Evolutionary conservation across 192 early-diverging fungal species (phyloP).

Genomic region (Martensiomyces pterosporus): DNA sequence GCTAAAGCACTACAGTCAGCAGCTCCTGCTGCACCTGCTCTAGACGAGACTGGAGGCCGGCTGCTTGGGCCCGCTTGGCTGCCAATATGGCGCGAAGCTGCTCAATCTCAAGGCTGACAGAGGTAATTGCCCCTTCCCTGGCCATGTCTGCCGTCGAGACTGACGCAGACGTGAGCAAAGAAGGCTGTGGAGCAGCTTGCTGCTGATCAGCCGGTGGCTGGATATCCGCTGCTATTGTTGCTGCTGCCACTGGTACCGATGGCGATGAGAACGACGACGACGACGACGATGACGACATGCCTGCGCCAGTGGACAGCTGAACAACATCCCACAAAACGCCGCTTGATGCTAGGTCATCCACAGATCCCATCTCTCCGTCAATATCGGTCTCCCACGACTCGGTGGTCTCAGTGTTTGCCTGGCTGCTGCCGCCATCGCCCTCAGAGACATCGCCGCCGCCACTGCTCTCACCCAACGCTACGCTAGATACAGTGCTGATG

Average conservation of each 20-base stretch:
- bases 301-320: constrained; percentile 20
- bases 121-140: too few species aligned
- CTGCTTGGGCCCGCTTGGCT: constrained; percentile 15
- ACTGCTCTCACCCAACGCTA: background rate
- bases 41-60: constrained; percentile 13
- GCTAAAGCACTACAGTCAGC: constrained; percentile 15
- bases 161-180: too few species aligned
- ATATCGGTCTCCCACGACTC: constrained; percentile 44
- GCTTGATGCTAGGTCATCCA: constrained; percentile 16
- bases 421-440: too few species aligned
- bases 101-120: constrained; percentile 27
- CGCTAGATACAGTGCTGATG: constrained; percentile 2
- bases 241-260: background rate
- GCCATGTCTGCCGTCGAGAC: too few species aligned
- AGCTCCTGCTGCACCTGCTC: constrained; percentile 38
- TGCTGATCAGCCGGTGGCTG: too few species aligned
- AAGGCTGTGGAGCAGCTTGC: too few species aligned
- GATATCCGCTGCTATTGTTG: too few species aligned
- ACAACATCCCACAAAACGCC: constrained; percentile 50
- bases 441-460: background rate
- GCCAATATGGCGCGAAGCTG: constrained; percentile 28
- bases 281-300: background rate
- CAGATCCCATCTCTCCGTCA: constrained; percentile 15
- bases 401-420: constrained; percentile 4
- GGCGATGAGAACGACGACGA: constrained; percentile 4